A percentile compares a stretch with the other conserved stretches of the same genome.
phyloP scores from a whole-genome alignment of 2,329 filamentous ascomycete species.

The Pseudogymnoascus pannorum region DNA sequence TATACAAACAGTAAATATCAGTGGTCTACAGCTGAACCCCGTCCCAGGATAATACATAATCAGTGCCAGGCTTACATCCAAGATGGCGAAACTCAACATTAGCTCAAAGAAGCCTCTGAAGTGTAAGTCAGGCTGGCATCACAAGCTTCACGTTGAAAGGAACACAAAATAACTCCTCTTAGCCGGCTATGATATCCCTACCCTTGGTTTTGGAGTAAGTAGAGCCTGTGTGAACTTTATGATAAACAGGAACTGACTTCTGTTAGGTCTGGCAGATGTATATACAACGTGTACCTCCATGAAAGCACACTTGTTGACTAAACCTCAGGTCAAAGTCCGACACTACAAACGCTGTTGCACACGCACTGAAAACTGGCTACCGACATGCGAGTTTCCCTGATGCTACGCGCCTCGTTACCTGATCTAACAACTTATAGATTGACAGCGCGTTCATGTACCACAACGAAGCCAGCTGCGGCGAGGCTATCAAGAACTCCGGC shows the following conservation, averaged over 20 bases:
- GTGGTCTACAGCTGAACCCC: not conserved
- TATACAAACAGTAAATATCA: not conserved
- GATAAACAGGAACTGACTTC: not conserved
- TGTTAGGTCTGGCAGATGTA: slow-evolving; percentile 4
- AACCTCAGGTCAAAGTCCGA: not conserved
- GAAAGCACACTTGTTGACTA: not conserved
- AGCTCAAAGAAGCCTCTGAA: not conserved
- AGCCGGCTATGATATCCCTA: slow-evolving; percentile 52
- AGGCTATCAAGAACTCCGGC: slow-evolving; percentile 43
- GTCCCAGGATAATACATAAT: not conserved
- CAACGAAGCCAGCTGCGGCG: slow-evolving; percentile 48
- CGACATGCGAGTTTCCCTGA: slow-evolving; percentile 39
- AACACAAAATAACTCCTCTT: not conserved
- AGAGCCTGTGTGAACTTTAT: not conserved
- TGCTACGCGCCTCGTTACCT: not conserved
- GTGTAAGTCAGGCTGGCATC: not conserved
- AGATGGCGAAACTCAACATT: not conserved
- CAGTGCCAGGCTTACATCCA: not conserved
- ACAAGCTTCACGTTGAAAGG: not conserved
- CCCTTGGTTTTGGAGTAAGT: slow-evolving; percentile 51
- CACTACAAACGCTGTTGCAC: slow-evolving; percentile 31
- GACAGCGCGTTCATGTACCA: slow-evolving; percentile 51
- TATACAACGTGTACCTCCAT: not conserved
- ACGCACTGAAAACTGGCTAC: slow-evolving; percentile 46
- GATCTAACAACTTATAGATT: slow-evolving; percentile 32